Evolutionary conservation across 768 basidiomycete species (phyloP), one percentile per base, ranked within the genome.

Genomic region (Mycena kentingensis): DNA sequence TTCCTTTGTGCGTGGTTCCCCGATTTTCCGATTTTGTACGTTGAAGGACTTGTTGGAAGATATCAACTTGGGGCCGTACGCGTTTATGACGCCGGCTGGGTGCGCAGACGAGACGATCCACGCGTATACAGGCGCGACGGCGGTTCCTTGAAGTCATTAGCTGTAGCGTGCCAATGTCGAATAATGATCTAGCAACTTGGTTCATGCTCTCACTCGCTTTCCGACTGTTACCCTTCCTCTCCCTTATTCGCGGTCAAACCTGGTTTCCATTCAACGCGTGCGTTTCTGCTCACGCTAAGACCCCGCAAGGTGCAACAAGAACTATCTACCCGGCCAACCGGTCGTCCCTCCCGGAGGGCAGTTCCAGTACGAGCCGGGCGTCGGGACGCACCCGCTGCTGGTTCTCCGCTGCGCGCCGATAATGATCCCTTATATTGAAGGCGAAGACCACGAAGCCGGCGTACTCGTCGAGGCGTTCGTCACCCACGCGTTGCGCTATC

Each of bases 71-170:
- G 82, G 82, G 2, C 62, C 76, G 11, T 82, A 81, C 57, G 68
- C 60, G 26, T 83, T 81, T 62, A 65, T 73, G 66, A 84, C 83
- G 1, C 83, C 83, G 2, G 67, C 81, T 42, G 82, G 82, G 13
- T 83, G 80, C 59, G 77, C 79, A 2, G 81, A 83, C 60, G 71
- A 82, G 65, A 83, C 82, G 1, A 77, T 84, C 55, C 77, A 83
- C 59, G 82, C 78, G 5, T 84, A 82, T 65, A 83, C 80, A 3
- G 82, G 80, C 8, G 63, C 79, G 5, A 79, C 75, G n/a, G 74
- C 78, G 12, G 71, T 68, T n/a, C 60, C 70, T 21, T 69, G 47
- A 54, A 32, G 26, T n/a, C n/a, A n/a, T n/a, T n/a, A n/a, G n/a
- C n/a, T n/a, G n/a, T n/a, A n/a, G n/a, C n/a, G n/a, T n/a, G n/a